Evolutionary conservation across 768 basidiomycete species (phyloP).

Genomic region (Kwoniella botswanensis): DNA sequence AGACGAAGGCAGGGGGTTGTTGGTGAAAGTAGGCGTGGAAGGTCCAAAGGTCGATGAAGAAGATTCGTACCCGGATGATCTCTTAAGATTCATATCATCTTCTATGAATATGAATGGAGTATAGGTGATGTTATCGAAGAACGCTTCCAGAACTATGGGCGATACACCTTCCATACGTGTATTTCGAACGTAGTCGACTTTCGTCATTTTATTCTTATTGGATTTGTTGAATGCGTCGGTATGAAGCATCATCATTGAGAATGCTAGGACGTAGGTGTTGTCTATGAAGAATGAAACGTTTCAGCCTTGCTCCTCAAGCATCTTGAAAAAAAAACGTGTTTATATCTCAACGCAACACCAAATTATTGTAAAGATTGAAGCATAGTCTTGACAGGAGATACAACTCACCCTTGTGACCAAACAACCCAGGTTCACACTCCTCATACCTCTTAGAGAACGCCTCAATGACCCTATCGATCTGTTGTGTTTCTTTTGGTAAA

Average conservation of each 20-base stretch:
- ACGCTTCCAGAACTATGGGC: slow-evolving; percentile 87
- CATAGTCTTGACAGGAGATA: no score
- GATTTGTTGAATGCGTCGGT: slow-evolving; percentile 98
- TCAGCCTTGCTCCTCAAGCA: neutral
- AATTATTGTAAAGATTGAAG: no score
- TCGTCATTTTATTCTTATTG: slow-evolving; percentile 97
- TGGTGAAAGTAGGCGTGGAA: slow-evolving; percentile 17
- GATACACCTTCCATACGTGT: slow-evolving; percentile 83
- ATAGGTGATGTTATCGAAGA: slow-evolving; percentile 95
- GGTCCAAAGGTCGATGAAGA: slow-evolving; percentile 19
- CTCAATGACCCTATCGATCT: slow-evolving; percentile 97
- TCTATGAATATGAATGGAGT: slow-evolving; percentile 97
- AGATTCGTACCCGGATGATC: slow-evolving; percentile 61
- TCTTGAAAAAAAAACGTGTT: neutral
- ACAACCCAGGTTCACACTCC: slow-evolving; percentile 79
- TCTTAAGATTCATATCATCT: slow-evolving; percentile 71
- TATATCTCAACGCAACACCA: slow-evolving; percentile 2
- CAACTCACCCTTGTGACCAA: slow-evolving; percentile 71
- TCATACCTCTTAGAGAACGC: slow-evolving; percentile 86
- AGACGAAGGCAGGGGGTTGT: neutral
- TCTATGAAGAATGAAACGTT: slow-evolving; percentile 62
- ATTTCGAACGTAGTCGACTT: slow-evolving; percentile 90
- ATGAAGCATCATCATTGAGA: slow-evolving; percentile 97
- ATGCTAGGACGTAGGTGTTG: slow-evolving; percentile 92
- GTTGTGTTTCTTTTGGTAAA: slow-evolving; percentile 93